phyloP scores from a whole-genome alignment of 306 rosid species.

The Macrotyloma uniflorum region DNA sequence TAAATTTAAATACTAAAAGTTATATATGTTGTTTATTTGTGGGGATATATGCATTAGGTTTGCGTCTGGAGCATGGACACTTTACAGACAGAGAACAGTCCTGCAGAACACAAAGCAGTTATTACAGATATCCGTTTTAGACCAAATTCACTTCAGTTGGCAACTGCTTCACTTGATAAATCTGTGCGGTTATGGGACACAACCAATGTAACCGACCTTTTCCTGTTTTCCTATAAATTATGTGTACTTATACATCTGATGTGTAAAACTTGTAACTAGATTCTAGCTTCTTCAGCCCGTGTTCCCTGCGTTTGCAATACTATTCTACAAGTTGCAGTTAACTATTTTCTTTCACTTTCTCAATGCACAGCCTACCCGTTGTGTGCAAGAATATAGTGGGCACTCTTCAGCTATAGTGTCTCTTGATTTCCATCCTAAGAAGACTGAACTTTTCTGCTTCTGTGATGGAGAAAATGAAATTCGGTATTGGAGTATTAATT shows the following conservation, averaged over 20 bases:
- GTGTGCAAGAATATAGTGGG: slow-evolving; percentile 50
- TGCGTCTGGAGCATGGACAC: slow-evolving; percentile 60
- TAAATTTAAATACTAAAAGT: slow-evolving; percentile 22
- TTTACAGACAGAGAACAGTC: slow-evolving; percentile 47
- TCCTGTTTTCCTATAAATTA: slow-evolving; percentile 27
- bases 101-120: slow-evolving; percentile 52
- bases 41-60: slow-evolving; percentile 41
- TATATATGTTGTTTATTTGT: slow-evolving; percentile 21
- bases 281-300: slow-evolving; percentile 17
- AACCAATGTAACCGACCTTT: slow-evolving; percentile 44
- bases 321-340: slow-evolving; percentile 1
- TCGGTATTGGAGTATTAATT: slow-evolving; percentile 49
- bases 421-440: slow-evolving; percentile 66
- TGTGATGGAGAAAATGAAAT: slow-evolving; percentile 53
- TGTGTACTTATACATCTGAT: neutral
- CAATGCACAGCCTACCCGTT: slow-evolving; percentile 56
- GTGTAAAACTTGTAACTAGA: slow-evolving; percentile 14
- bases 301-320: slow-evolving; percentile 7
- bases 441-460: slow-evolving; percentile 59
- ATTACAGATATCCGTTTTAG: slow-evolving; percentile 63
- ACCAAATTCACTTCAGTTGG: slow-evolving; percentile 62
- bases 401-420: slow-evolving; percentile 53
- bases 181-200: slow-evolving; percentile 67
- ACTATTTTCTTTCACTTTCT: slow-evolving; percentile 1
- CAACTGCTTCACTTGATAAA: slow-evolving; percentile 54